Evolutionary conservation across 768 basidiomycete species (phyloP), one percentile per base, ranked within the genome.

Genomic region (Pholiota conissans): DNA sequence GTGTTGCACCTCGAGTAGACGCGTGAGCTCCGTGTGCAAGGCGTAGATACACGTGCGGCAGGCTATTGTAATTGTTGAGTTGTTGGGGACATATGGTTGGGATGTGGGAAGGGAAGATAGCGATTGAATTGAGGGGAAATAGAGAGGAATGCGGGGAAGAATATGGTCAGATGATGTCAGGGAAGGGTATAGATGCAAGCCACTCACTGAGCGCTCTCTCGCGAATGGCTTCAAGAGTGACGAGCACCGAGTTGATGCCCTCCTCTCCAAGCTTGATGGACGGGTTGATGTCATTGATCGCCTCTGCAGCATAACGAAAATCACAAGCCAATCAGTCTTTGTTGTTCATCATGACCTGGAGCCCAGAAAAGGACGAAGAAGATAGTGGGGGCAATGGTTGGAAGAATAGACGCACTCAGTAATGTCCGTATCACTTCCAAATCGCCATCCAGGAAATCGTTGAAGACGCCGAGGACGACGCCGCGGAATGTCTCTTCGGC

Each of bases 401-500:
- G 48, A 16, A 48, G 18, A n/a, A 20, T 10, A 14, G 5, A 77
- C 88, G 51, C 63, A 90, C 90, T 84, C 24, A 94, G 80, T 20
- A 93, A 71, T 0, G 84, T 84, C 55, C 89, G 82, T 66, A 93
- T 86, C 69, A 92, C 84, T 68, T 93, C 90, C n/a, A 94, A 74
- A 71, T 94, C 92, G 5, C 92, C 93, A 54, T 93, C 89, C 45
- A 94, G 71, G 62, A 93, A 90, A 65, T 95, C 93, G 58, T 84
- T 86, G 67, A 93, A 84, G 10, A 92, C 85, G 26, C 85, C 83
- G 29, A 90, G 68, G 30, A 94, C 74, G 16, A 93, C 91, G 52
- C 84, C 80, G 49, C 85, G 78, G 55, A 95, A 83, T 1, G 93
- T 94, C 64, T 94, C 89, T 58, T 95, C 90, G 0, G 89, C 88